Base-by-base conservation (phyloP, 176 grass and related monocot genomes). In the Oryza glaberrima region DNA sequence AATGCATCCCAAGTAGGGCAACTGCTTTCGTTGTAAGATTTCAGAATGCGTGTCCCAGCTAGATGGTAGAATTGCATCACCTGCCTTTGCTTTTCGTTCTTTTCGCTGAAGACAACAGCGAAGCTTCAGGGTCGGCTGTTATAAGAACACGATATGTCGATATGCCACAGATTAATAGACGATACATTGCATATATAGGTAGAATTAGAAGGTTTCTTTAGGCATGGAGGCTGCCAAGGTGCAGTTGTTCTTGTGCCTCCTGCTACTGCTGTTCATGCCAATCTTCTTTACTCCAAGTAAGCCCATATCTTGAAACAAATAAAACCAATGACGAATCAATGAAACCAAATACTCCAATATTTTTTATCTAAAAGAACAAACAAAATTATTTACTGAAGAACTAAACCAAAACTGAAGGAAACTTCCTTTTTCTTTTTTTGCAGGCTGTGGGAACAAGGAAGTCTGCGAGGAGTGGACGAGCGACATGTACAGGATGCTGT, bases 191-290 rank as follows among this genome's bases (percentile, higher is more conserved):
- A 58, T 8, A n/a, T n/a, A 9, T n/a, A 58, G 15, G 52, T 20
- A 19, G 54, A 7, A 20, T 19, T 58, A 20, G 54, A 58, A 58
- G 54, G 16, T 58, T n/a, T 58, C 54, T 56, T 20, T 58, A 73
- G 40, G 15, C 12, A 82, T 73, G 81, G 69, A 11, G 23, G 38
- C 38, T 28, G 51, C 44, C 68, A 82, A 64, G 52, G 36, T 46
- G 52, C 3, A 9, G 12, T 19, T 23, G 25, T 23, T 0, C 25
- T 5, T 82, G 6, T 73, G 81, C 70, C 3, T 83, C 52, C 56
- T 82, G 15, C 4, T 49, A 52, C 49, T 82, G 11, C 69, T 83
- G 15, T 1, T 83, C 52, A 74, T 83, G 40, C 16, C 70, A 65
- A 6, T 46, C 25, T 11, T 72, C 80, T 40, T 83, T 11, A 19